These are phyloP conservation scores for Tetrapisispora iriomotensis DNA, from an alignment of 805 yeast species.

Conservation along the genomic window DNA sequence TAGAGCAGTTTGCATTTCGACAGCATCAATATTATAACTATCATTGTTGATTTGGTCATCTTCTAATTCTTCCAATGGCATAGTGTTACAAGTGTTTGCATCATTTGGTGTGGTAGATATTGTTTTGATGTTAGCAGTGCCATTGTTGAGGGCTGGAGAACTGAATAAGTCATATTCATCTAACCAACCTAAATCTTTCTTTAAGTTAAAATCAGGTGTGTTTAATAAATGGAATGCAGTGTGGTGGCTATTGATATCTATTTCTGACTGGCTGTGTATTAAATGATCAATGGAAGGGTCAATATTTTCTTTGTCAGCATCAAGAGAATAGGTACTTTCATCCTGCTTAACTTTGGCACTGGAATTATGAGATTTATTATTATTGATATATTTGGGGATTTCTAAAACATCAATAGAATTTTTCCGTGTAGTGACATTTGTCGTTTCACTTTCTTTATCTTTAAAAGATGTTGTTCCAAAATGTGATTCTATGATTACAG, in stretches of 20 bases:
- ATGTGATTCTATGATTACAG: constrained; percentile 6
- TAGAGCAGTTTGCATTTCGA: neutral
- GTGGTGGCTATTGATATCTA: neutral
- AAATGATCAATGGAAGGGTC: constrained; percentile 11
- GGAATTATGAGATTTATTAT: neutral
- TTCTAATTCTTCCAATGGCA: constrained; percentile 10
- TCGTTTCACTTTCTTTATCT: neutral
- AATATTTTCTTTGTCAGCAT: constrained; percentile 23
- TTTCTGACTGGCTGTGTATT: neutral
- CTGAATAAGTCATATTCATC: constrained; percentile 16
- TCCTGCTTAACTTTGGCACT: too few relatives aligned
- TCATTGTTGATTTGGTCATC: constrained; percentile 4
- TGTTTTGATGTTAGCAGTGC: constrained; percentile 4
- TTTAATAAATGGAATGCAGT: constrained; percentile 12
- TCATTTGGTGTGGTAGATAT: constrained; percentile 14
- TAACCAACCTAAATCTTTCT: constrained; percentile 14
- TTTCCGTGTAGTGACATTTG: neutral
- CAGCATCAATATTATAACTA: neutral
- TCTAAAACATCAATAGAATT: neutral
- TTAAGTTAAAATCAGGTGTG: constrained; percentile 9
- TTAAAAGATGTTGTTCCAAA: neutral
- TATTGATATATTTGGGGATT: neutral
- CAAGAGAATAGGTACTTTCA: too few relatives aligned
- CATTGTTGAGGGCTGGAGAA: constrained; percentile 4
- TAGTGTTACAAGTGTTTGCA: constrained; percentile 13